These are phyloP conservation scores for Stemphylium vesicarium DNA, from an alignment of 2,329 filamentous ascomycete genomes.

Conservation along the genomic window DNA sequence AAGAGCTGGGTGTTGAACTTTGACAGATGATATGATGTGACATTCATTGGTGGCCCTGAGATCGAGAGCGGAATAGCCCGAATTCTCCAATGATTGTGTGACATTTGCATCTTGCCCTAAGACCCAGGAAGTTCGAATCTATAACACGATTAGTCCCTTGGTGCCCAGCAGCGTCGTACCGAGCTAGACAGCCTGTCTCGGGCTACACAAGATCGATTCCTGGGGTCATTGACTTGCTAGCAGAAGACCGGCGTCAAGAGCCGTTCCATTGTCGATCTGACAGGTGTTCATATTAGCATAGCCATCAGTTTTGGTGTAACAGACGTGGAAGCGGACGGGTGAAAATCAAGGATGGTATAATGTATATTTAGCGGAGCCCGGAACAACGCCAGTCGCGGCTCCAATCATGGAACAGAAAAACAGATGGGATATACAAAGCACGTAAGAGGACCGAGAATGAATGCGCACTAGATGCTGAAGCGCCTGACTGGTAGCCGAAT, in stretches of 20 bases:
- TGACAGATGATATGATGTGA: neutral
- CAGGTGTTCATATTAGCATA: neutral
- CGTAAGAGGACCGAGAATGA: conserved; percentile 19
- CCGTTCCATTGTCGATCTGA: neutral
- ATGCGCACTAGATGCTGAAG: conserved; percentile 16
- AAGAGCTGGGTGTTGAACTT: neutral
- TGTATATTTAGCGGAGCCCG: conserved; percentile 35
- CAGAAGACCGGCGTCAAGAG: neutral
- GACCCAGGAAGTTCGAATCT: neutral
- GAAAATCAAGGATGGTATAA: conserved; percentile 11
- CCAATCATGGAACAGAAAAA: conserved; percentile 34
- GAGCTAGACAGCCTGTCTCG: neutral
- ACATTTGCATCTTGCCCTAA: neutral
- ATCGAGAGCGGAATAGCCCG: neutral
- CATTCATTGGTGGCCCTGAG: neutral
- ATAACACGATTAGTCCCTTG: neutral
- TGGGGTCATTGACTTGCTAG: neutral
- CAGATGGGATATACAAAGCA: conserved; percentile 43
- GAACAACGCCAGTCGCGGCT: conserved; percentile 30
- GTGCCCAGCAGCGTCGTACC: neutral
- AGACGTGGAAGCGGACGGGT: neutral
- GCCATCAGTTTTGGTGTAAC: neutral
- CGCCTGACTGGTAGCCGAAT: conserved; percentile 22
- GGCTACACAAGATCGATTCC: neutral
- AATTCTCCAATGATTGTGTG: neutral